Percentiles rank a stretch among this genome's conserved stretches.
Conservation (phyloP, 1,284 basidiomycete species). For the Pseudozyma pruni region DNA sequence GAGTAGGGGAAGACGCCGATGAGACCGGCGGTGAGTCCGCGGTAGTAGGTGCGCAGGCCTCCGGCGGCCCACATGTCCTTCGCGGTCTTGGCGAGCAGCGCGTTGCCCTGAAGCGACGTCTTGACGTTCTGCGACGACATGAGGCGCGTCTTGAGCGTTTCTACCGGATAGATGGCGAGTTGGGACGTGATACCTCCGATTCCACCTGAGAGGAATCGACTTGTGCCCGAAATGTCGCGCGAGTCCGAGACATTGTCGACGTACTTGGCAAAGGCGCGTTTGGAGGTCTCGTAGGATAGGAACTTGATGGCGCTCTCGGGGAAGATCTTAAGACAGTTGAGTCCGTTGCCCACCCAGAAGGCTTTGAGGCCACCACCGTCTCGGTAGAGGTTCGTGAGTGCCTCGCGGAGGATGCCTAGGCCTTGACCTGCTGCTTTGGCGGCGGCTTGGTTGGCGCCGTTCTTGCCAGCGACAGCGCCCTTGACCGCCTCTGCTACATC, state of each 20-base stretch:
- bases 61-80: conserved; percentile 81
- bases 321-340: conserved; percentile 87
- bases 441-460: conserved; percentile 13
- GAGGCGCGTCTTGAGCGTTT: conserved; percentile 67
- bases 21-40: conserved; percentile 78
- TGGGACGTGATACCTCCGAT: conserved; percentile 94
- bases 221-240: conserved; percentile 87
- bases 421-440: conserved; percentile 49
- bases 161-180: conserved; percentile 71
- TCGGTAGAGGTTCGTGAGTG: conserved; percentile 81
- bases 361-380: conserved; percentile 81
- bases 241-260: conserved; percentile 90
- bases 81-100: conserved; percentile 74
- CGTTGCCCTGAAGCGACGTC: conserved; percentile 73
- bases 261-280: conserved; percentile 91
- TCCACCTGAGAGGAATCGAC: conserved; percentile 93
- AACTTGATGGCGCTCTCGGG: conserved; percentile 93
- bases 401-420: conserved; percentile 76
- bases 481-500: conserved; percentile 24
- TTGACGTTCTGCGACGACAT: conserved; percentile 78
- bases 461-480: conserved; percentile 20
- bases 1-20: conserved; percentile 70
- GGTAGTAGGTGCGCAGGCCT: conserved; percentile 85
- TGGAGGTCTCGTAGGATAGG: conserved; percentile 92
- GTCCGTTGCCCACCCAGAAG: conserved; percentile 84